These are phyloP conservation scores for Mortierella sp. DNA, from an alignment of 371 early-diverging fungal species.

Conservation along the genomic window DNA sequence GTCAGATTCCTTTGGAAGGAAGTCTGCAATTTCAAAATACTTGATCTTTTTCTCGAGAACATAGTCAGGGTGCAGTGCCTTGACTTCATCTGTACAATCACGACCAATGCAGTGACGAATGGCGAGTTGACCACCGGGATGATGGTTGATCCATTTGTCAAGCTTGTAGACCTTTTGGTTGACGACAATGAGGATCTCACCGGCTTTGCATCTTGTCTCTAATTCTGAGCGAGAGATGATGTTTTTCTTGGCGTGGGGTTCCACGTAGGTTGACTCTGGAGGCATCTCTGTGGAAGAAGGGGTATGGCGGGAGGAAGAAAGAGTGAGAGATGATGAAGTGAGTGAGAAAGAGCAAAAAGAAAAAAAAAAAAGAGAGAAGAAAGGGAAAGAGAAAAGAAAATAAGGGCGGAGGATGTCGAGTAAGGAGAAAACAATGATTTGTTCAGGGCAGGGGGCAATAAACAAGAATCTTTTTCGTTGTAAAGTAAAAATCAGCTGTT, in stretches of 20 bases:
- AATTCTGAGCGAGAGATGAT: slow-evolving; percentile 48
- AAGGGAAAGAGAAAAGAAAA: slow-evolving; percentile 17
- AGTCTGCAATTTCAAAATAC: slow-evolving; percentile 81
- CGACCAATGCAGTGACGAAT: slow-evolving; percentile 87
- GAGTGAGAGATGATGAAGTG: neutral
- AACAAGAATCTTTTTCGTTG: neutral
- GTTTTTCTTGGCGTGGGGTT: slow-evolving; percentile 46
- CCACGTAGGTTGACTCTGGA: slow-evolving; percentile 55
- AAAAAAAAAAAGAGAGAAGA: neutral
- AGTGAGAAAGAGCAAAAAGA: neutral
- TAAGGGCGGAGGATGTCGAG: slow-evolving; percentile 9
- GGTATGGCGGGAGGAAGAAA: neutral
- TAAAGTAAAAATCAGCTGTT: neutral
- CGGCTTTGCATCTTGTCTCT: slow-evolving; percentile 59
- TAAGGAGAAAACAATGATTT: slow-evolving; percentile 2
- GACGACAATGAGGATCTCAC: slow-evolving; percentile 80
- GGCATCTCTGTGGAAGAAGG: slow-evolving; percentile 22
- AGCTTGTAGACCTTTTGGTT: slow-evolving; percentile 89
- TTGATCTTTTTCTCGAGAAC: slow-evolving; percentile 82
- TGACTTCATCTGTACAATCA: slow-evolving; percentile 93
- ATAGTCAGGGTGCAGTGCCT: slow-evolving; percentile 88
- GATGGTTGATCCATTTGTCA: slow-evolving; percentile 82
- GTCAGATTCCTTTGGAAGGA: slow-evolving; percentile 53
- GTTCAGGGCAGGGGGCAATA: slow-evolving; percentile 1
- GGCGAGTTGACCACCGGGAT: slow-evolving; percentile 94